Conservation (phyloP, 179 eudicot species). For the Drosera spatulata region DNA sequence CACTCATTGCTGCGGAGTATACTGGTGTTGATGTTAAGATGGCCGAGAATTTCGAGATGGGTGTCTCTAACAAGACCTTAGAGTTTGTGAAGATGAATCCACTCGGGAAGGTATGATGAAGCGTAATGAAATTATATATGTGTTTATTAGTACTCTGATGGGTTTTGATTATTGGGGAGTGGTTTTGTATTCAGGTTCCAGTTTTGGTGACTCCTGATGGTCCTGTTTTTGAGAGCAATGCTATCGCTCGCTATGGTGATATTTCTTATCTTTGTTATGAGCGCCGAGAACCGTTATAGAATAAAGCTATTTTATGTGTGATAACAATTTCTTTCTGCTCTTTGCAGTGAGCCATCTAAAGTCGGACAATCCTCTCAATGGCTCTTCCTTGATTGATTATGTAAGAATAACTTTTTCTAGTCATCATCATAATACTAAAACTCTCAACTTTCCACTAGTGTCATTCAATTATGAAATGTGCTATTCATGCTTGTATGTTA, state of each 20-base stretch:
- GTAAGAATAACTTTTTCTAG: slow-evolving; percentile 16
- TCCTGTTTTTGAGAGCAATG: slow-evolving; percentile 69
- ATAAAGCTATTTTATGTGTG: too few species aligned
- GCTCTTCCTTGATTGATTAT: slow-evolving; percentile 40
- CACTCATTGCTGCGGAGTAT: slow-evolving; percentile 30
- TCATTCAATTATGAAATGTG: too few species aligned
- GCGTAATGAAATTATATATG: not conserved
- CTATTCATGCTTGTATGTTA: too few species aligned
- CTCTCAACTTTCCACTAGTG: too few species aligned
- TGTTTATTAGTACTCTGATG: not conserved
- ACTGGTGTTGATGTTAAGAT: slow-evolving; percentile 51
- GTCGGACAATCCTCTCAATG: slow-evolving; percentile 32
- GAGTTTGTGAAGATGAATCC: slow-evolving; percentile 90
- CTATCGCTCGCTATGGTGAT: slow-evolving; percentile 68
- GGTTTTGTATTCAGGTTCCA: slow-evolving; percentile 43
- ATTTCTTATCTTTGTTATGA: too few species aligned
- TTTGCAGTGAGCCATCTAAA: slow-evolving; percentile 35
- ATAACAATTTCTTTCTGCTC: slow-evolving; percentile 3
- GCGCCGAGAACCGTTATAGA: too few species aligned
- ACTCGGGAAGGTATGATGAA: slow-evolving; percentile 58
- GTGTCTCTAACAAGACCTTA: slow-evolving; percentile 76
- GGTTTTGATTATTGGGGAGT: not conserved
- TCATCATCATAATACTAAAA: not conserved
- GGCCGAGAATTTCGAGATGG: slow-evolving; percentile 59
- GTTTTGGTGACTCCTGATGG: slow-evolving; percentile 81